These are phyloP conservation scores for Cercospora sojina DNA, from an alignment of 2,329 filamentous ascomycete species.

Conservation along the genomic window DNA sequence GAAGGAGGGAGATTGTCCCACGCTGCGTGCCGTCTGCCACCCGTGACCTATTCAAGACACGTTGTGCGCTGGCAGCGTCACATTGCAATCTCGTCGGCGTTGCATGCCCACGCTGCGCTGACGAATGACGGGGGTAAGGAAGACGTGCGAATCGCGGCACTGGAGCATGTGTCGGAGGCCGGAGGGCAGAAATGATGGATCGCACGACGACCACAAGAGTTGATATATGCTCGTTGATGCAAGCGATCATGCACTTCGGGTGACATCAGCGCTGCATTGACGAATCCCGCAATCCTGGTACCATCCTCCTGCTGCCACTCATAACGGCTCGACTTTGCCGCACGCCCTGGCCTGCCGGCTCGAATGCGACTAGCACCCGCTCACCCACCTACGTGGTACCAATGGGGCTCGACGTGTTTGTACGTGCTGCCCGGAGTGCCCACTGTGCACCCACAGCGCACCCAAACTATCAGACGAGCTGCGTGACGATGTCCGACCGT, in stretches of 20 bases:
- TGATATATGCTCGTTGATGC: conserved; percentile 6
- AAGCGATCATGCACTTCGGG: conserved; percentile 7
- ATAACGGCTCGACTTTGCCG: conserved; percentile 1
- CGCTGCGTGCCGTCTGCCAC: neutral
- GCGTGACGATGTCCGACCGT: neutral
- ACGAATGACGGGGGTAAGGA: neutral
- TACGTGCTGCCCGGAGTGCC: neutral
- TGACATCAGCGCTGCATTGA: conserved; percentile 5
- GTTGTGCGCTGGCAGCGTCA: conserved; percentile 7
- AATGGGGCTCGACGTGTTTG: neutral
- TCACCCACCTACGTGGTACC: conserved; percentile 3
- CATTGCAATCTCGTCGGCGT: neutral
- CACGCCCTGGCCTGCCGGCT: neutral
- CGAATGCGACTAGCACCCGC: neutral
- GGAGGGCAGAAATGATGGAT: neutral
- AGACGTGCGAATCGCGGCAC: neutral
- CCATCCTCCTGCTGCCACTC: neutral
- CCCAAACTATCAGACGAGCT: neutral
- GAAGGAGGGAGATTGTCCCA: conserved; percentile 1
- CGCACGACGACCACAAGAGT: neutral
- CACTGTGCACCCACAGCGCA: neutral
- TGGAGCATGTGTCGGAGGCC: neutral
- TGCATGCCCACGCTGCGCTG: neutral
- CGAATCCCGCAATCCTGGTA: conserved; percentile 4
- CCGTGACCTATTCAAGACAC: neutral